phyloP scores from a whole-genome alignment of 2,329 filamentous ascomycete genomes.

The Phoma sp. region DNA sequence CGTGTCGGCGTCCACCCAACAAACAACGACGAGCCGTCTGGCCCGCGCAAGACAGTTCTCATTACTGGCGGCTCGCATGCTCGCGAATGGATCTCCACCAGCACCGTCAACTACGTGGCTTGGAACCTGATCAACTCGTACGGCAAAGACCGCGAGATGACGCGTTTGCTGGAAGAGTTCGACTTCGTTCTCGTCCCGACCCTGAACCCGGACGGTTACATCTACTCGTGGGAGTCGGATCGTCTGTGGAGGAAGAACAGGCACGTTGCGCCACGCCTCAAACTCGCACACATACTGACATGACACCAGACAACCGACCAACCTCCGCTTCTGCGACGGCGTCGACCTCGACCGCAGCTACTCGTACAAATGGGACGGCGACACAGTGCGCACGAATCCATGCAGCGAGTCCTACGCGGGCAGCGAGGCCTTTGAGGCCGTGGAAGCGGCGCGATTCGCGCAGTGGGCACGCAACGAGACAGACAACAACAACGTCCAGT shows the following conservation, averaged over 20 bases:
- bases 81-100: slow-evolving; percentile 94
- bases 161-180: slow-evolving; percentile 79
- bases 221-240: slow-evolving; percentile 91
- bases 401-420: slow-evolving; percentile 93
- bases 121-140: slow-evolving; percentile 87
- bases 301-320: slow-evolving; percentile 70
- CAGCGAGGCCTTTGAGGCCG: slow-evolving; percentile 78
- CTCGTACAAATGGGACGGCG: slow-evolving; percentile 80
- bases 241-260: slow-evolving; percentile 92
- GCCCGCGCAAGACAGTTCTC: slow-evolving; percentile 75
- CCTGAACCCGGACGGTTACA: slow-evolving; percentile 91
- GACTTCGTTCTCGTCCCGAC: slow-evolving; percentile 89
- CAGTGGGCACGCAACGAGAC: slow-evolving; percentile 85
- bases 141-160: slow-evolving; percentile 72
- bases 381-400: slow-evolving; percentile 69
- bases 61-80: slow-evolving; percentile 89
- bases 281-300: too few species aligned
- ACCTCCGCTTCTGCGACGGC: slow-evolving; percentile 80
- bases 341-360: slow-evolving; percentile 90
- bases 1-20: slow-evolving; percentile 70
- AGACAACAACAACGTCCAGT: slow-evolving; percentile 70
- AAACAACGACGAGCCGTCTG: slow-evolving; percentile 53
- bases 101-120: slow-evolving; percentile 87
- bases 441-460: slow-evolving; percentile 76
- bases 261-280: too few species aligned